These are phyloP conservation scores for Vitis cinerea DNA, from an alignment of 164 flowering plant species.

Conservation along the genomic window DNA sequence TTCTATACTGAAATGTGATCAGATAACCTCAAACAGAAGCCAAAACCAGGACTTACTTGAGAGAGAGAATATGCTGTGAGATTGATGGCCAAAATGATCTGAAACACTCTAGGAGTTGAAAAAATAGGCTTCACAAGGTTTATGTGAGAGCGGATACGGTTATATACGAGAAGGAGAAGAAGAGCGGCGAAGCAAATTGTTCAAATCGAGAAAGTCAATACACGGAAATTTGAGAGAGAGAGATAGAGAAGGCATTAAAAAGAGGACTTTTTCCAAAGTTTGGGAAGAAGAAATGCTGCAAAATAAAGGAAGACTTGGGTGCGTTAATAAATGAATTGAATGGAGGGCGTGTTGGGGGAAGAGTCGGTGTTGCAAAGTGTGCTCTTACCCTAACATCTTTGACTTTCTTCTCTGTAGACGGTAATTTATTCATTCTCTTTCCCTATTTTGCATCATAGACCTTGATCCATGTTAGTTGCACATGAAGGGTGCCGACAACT, in stretches of 20 bases:
- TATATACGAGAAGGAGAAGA: slow-evolving; percentile 2
- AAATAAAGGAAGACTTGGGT: neutral
- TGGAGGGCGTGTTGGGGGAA: neutral
- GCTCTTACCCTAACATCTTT: neutral
- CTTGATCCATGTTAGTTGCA: neutral
- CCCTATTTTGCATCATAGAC: too few relatives aligned
- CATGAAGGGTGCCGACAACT: slow-evolving; percentile 11
- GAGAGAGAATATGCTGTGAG: neutral
- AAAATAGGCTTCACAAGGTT: too few relatives aligned
- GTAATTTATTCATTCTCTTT: neutral
- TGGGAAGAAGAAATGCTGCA: slow-evolving; percentile 10
- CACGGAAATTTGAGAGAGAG: slow-evolving; percentile 21
- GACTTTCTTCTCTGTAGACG: slow-evolving; percentile 8
- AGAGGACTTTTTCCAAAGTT: slow-evolving; percentile 17
- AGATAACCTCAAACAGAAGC: neutral
- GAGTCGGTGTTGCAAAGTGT: slow-evolving; percentile 22
- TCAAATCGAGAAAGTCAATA: slow-evolving; percentile 23
- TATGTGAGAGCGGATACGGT: neutral
- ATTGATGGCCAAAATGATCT: neutral
- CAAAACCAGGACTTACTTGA: neutral
- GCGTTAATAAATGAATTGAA: slow-evolving; percentile 1
- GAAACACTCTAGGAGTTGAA: too few relatives aligned
- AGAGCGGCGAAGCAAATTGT: neutral
- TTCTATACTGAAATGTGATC: too few relatives aligned
- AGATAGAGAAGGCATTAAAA: slow-evolving; percentile 1